A percentile compares a stretch with the other conserved stretches of the same genome.
These are phyloP conservation scores for Rhynchosporium graminicola DNA, from an alignment of 2,329 filamentous ascomycete species.

Conservation along the genomic window DNA sequence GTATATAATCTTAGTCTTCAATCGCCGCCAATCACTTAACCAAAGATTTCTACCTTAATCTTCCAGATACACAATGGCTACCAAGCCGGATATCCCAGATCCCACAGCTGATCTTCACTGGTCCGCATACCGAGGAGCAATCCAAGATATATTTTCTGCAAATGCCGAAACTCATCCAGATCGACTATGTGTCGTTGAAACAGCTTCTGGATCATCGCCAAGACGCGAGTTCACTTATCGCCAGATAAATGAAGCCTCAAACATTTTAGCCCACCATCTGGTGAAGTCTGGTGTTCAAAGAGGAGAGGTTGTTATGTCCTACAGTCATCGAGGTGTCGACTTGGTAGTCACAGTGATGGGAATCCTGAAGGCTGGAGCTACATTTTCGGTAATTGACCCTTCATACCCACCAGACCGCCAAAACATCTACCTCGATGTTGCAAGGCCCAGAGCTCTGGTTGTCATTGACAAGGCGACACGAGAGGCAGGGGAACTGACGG, in stretches of 20 bases:
- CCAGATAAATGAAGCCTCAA: constrained; percentile 84
- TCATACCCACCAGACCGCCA: constrained; percentile 79
- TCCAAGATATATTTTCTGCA: constrained; percentile 58
- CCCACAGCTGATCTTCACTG: constrained; percentile 60
- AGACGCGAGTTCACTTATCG: constrained; percentile 75
- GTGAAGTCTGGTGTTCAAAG: constrained; percentile 69
- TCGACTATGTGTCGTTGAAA: constrained; percentile 68
- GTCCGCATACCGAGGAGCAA: constrained; percentile 59
- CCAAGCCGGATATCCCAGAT: constrained; percentile 46
- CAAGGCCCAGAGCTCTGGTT: constrained; percentile 71
- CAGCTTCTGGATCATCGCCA: constrained; percentile 51
- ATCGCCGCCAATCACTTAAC: background rate
- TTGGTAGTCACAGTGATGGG: constrained; percentile 82
- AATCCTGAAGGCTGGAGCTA: constrained; percentile 58
- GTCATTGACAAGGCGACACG: constrained; percentile 70
- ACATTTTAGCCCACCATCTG: constrained; percentile 77
- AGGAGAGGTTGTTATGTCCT: constrained; percentile 94
- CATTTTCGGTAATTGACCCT: constrained; percentile 72
- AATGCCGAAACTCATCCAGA: constrained; percentile 66
- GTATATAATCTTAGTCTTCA: background rate
- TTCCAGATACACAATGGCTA: constrained; percentile 24
- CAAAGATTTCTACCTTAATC: too few species aligned
- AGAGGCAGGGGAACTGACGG: constrained; percentile 64
- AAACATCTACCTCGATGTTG: constrained; percentile 79
- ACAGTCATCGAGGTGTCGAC: constrained; percentile 79